A percentile compares a stretch with the other conserved stretches of the same genome.
These are phyloP conservation scores for Tetrahymena elliotti DNA, from an alignment of 73 alveolate genomes.

Conservation along the genomic window DNA sequence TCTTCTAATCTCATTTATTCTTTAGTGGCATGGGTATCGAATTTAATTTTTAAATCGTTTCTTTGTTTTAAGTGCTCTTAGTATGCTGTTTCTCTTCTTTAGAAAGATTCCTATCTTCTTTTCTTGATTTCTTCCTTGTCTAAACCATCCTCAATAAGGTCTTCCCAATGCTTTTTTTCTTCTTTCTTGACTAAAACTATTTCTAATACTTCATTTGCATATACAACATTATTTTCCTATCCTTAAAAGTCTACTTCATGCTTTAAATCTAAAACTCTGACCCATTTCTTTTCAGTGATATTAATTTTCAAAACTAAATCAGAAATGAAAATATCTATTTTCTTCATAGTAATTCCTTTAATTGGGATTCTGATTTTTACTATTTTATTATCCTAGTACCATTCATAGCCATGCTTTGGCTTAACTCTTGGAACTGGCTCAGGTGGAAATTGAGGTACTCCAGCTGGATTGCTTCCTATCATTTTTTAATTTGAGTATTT, in stretches of 20 bases:
- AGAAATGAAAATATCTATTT: constrained; percentile 8
- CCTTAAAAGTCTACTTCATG: neutral
- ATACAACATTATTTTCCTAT: neutral
- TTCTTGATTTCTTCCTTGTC: constrained; percentile 10
- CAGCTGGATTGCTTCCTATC: neutral
- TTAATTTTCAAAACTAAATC: constrained; percentile 32
- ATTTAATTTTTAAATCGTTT: constrained; percentile 14
- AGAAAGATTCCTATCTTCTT: constrained; percentile 33
- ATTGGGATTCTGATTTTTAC: constrained; percentile 16
- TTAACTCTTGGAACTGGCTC: neutral
- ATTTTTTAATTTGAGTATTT: neutral
- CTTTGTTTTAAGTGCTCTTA: neutral
- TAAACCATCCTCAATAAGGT: neutral
- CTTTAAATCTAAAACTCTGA: constrained; percentile 15
- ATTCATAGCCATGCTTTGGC: constrained; percentile 5
- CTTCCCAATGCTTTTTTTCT: constrained; percentile 7
- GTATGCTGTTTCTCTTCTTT: constrained; percentile 14
- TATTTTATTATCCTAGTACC: constrained; percentile 29
- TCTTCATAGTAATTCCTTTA: constrained; percentile 2
- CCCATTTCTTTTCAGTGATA: constrained; percentile 25
- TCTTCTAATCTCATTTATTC: constrained; percentile 33
- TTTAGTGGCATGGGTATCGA: constrained; percentile 32
- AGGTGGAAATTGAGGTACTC: neutral
- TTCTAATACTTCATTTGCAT: constrained; percentile 13
- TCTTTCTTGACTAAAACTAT: neutral